Conservation (phyloP, 2,329 filamentous ascomycete genomes). For the Spiromastix sp. region DNA sequence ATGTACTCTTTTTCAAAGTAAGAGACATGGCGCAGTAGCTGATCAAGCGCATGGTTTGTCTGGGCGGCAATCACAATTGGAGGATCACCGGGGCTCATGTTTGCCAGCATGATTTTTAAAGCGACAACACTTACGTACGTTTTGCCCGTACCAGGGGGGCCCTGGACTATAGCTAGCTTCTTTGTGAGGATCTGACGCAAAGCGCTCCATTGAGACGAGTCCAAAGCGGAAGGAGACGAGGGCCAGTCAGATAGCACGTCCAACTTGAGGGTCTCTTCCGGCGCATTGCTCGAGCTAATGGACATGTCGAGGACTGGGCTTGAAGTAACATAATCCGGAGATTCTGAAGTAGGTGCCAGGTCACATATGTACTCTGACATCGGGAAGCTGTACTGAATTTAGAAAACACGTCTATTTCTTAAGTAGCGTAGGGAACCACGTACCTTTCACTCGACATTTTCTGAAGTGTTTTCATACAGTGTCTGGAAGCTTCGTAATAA, state of each 20-base stretch:
- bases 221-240: conserved; percentile 41
- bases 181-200: conserved; percentile 61
- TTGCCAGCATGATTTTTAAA: conserved; percentile 54
- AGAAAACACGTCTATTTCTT: conserved; percentile 6
- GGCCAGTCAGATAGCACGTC: conserved; percentile 50
- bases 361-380: conserved; percentile 34
- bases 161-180: conserved; percentile 67
- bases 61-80: conserved; percentile 75
- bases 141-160: conserved; percentile 71
- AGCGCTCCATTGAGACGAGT: conserved; percentile 60
- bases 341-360: conserved; percentile 28
- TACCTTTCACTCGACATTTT: conserved; percentile 45
- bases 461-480: conserved; percentile 66
- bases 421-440: conserved; percentile 6
- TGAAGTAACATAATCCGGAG: conserved; percentile 44
- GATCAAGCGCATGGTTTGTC: conserved; percentile 84
- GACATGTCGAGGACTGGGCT: conserved; percentile 43
- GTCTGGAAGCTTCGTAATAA: conserved; percentile 67
- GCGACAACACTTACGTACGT: conserved; percentile 70
- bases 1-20: conserved; percentile 53
- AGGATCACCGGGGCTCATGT: conserved; percentile 44
- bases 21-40: conserved; percentile 58
- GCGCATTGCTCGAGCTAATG: conserved; percentile 27
- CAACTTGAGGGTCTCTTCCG: conserved; percentile 34
- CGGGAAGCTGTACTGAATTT: conserved; percentile 38